phyloP scores from a whole-genome alignment of 2,329 filamentous ascomycete genomes.

The Aspergillus novoparasiticus region DNA sequence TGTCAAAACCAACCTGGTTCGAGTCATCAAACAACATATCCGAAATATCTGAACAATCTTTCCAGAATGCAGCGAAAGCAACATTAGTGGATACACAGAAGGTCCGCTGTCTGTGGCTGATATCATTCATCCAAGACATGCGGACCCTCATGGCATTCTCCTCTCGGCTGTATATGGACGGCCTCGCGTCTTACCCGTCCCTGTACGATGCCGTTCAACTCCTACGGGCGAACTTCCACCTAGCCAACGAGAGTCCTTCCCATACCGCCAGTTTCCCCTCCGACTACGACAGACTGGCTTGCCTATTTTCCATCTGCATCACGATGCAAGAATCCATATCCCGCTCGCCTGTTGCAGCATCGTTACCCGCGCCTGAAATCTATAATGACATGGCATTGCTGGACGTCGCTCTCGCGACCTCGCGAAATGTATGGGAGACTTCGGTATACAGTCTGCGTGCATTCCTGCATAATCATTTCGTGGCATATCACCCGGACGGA shows the following conservation, averaged over 20 bases:
- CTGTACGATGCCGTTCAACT: slow-evolving; percentile 19
- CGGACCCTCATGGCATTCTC: slow-evolving; percentile 27
- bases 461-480: slow-evolving; percentile 16
- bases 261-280: not conserved
- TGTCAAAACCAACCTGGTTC: slow-evolving; percentile 33
- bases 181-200: slow-evolving; percentile 17
- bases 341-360: not conserved
- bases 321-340: slow-evolving; percentile 24
- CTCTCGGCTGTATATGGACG: slow-evolving; percentile 15
- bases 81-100: slow-evolving; percentile 25
- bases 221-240: slow-evolving; percentile 19
- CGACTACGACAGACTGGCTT: slow-evolving; percentile 16
- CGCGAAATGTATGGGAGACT: slow-evolving; percentile 11
- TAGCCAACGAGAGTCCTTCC: not conserved
- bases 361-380: not conserved
- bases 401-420: slow-evolving; percentile 12
- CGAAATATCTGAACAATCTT: slow-evolving; percentile 15
- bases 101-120: slow-evolving; percentile 32
- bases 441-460: slow-evolving; percentile 16
- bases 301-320: slow-evolving; percentile 23
- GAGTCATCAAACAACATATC: slow-evolving; percentile 27
- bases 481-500: slow-evolving; percentile 10
- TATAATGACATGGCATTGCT: slow-evolving; percentile 8
- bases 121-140: slow-evolving; percentile 35
- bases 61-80: not conserved